Evolutionary conservation across 164 flowering plant species (phyloP).

Genomic region (Liriodendron chinense): DNA sequence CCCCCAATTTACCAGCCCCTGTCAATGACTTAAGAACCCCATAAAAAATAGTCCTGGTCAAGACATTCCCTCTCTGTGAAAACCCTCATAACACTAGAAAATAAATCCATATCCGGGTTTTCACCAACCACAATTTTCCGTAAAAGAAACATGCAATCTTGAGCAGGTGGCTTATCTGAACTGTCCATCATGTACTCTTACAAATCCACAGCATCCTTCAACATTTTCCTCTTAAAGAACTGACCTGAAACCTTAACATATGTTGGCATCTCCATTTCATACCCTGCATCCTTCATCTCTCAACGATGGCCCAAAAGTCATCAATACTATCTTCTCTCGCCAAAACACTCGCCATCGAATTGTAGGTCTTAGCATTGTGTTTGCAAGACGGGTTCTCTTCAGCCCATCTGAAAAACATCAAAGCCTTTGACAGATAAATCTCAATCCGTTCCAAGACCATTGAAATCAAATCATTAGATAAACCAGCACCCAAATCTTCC

Average conservation of each 20-base stretch:
- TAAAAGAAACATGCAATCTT: conserved; percentile 54
- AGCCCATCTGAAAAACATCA: conserved; percentile 70
- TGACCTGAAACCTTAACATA: conserved; percentile 38
- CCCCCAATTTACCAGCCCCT: conserved; percentile 57
- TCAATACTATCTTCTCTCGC: conserved; percentile 55
- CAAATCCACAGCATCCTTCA: conserved; percentile 63
- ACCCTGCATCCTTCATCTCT: conserved; percentile 61
- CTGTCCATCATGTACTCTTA: conserved; percentile 67
- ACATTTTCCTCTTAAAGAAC: conserved; percentile 53
- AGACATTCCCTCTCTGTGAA: conserved; percentile 43
- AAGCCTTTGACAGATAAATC: conserved; percentile 46
- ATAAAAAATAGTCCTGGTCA: conserved; percentile 39
- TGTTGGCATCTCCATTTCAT: conserved; percentile 53
- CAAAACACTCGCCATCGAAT: conserved; percentile 54
- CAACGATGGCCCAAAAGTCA: conserved; percentile 56
- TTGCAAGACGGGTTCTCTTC: conserved; percentile 47
- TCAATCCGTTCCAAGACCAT: conserved; percentile 43
- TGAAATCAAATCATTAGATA: conserved; percentile 45
- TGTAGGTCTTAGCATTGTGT: conserved; percentile 47
- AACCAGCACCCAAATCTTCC: conserved; percentile 30
- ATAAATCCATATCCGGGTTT: conserved; percentile 48
- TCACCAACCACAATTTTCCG: conserved; percentile 47
- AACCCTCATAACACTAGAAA: conserved; percentile 46
- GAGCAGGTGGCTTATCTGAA: conserved; percentile 46
- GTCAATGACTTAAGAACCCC: conserved; percentile 57